A percentile compares a stretch with the other conserved stretches of the same genome.
These are phyloP conservation scores for Gremmenia infestans DNA, from an alignment of 2,329 filamentous ascomycete species.

Conservation along the genomic window DNA sequence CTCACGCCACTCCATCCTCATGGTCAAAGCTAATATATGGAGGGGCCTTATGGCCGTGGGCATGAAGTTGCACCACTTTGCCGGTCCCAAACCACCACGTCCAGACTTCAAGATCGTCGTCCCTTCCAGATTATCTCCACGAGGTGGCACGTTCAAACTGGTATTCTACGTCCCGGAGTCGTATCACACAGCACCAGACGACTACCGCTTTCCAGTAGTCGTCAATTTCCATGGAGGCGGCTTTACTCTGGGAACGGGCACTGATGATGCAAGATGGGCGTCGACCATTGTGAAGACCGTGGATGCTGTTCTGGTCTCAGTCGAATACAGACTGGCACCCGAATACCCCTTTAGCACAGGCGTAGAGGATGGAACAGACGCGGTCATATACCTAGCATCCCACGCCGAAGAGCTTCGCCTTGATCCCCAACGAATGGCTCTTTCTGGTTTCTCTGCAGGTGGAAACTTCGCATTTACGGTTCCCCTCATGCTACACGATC, in stretches of 20 bases:
- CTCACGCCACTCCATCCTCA: conserved; percentile 14
- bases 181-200: conserved; percentile 30
- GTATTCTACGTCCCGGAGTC: conserved; percentile 40
- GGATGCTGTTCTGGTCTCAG: conserved; percentile 54
- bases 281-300: conserved; percentile 46
- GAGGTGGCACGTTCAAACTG: conserved; percentile 33
- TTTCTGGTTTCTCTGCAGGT: conserved; percentile 55
- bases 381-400: conserved; percentile 54
- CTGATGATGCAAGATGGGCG: conserved; percentile 59
- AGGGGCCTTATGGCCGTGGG: conserved; percentile 32
- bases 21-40: conserved; percentile 32
- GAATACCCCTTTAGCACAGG: conserved; percentile 59
- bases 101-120: conserved; percentile 31
- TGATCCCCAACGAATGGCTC: conserved; percentile 49
- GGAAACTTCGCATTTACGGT: conserved; percentile 41
- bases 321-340: conserved; percentile 65
- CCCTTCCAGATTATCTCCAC: conserved; percentile 27
- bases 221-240: conserved; percentile 66
- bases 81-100: conserved; percentile 26
- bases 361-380: conserved; percentile 61
- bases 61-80: conserved; percentile 32
- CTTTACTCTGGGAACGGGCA: conserved; percentile 58
- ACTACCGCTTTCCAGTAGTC: conserved; percentile 44
- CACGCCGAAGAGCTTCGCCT: conserved; percentile 53
- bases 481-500: conserved; percentile 39